These are phyloP conservation scores for Pichia paraexigua DNA, from an alignment of 805 yeast genomes.

Conservation along the genomic window DNA sequence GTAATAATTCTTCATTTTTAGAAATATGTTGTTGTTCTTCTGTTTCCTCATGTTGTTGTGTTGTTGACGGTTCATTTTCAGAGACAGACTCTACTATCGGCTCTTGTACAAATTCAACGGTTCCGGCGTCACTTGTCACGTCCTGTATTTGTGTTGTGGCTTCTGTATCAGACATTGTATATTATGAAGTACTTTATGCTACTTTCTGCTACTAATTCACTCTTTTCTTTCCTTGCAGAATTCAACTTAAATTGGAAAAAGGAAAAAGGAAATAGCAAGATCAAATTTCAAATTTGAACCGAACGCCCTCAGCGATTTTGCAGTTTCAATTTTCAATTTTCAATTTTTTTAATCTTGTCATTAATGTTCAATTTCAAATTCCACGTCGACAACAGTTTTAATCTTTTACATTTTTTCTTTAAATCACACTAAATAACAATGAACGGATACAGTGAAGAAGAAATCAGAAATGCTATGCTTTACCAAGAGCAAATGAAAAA, in stretches of 20 bases:
- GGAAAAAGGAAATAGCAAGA: background rate
- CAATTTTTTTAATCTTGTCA: background rate
- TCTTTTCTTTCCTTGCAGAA: background rate
- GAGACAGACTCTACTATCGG: background rate
- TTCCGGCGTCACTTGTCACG: background rate
- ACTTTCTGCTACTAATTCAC: background rate
- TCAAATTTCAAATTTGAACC: background rate
- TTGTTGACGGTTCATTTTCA: background rate
- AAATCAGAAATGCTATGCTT: constrained; percentile 33
- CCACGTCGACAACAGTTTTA: background rate
- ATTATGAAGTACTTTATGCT: no score
- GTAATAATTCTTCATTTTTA: background rate
- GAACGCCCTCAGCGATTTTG: background rate
- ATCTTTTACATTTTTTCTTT: background rate
- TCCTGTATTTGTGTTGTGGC: background rate
- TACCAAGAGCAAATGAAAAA: constrained; percentile 54
- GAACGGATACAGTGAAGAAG: constrained; percentile 28
- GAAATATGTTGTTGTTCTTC: background rate
- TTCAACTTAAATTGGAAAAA: background rate
- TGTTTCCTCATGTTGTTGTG: background rate
- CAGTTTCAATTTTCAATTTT: background rate
- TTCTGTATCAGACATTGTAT: background rate
- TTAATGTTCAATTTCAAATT: background rate
- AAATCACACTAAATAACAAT: constrained; percentile 2
- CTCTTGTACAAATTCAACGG: background rate